Base-by-base conservation (phyloP, 345 rosid species). In the Aquilaria malaccensis region DNA sequence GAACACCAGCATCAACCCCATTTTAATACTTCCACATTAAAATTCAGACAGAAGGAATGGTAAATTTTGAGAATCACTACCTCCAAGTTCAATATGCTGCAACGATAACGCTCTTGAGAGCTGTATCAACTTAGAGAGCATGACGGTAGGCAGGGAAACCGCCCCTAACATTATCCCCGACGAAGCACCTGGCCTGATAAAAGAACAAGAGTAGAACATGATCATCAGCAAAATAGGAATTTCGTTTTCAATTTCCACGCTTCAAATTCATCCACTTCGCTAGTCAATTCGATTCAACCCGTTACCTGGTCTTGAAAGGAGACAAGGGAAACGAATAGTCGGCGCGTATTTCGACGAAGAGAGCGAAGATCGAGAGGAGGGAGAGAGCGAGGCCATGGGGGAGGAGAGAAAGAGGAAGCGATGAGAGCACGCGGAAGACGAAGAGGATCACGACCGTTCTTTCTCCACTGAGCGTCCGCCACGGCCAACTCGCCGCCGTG, bases 101-200 rank as follows among this genome's bases (percentile, higher is more conserved):
- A 78, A 11, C 5, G 77, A 68, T 10, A 75, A 62, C 13, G 88
- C 96, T 78, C 99, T 80, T 11, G 85, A 75, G 22, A 86, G 78
- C 83, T 87, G 99, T 30, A 84, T 71, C 68, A 90, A 55, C 75
- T 84, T 90, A 2, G 96, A 85, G 13, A 94, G 64, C 80, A 87
- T 81, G 46, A 94, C 78, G 55, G 86, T 53, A 0, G 99, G 96
- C 68, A 94, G 81, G 41, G 97, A 86, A 45, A 86, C 85, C 11
- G 95, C 87, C 58, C 95, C 97, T 0, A 94, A 70, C 53, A 90
- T 71, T 62, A 94, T 86, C 72, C 99, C 99, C 4, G 99, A 90
- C 1, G 97, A 81, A 64, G 82, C 97, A 47, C 90, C 99, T 2
- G 80, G 79, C 71, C 98, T 93, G 74, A 14, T 46, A 73, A 50